Evolutionary conservation across 805 yeast species (phyloP).

Genomic region (Pichia cabralensis): DNA sequence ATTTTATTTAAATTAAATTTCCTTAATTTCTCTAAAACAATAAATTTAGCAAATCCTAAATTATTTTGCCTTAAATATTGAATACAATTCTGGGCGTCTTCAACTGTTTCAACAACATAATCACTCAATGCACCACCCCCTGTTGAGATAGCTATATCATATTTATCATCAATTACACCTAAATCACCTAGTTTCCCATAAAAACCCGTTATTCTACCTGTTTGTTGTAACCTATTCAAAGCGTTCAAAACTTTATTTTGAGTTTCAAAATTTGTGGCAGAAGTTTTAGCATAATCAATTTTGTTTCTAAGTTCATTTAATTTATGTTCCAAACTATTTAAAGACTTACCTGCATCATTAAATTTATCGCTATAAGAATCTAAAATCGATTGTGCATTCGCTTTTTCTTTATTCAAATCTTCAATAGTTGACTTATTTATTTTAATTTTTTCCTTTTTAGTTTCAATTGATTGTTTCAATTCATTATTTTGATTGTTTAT

Average conservation of each 20-base stretch:
- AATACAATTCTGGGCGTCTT: slow-evolving; percentile 52
- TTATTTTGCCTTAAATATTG: slow-evolving; percentile 73
- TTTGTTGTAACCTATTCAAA: slow-evolving; percentile 54
- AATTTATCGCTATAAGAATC: slow-evolving; percentile 49
- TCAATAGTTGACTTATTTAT: slow-evolving; percentile 37
- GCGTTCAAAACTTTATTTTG: slow-evolving; percentile 67
- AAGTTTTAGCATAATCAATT: slow-evolving; percentile 54
- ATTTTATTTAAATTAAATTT: slow-evolving; percentile 48
- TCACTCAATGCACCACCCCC: slow-evolving; percentile 89
- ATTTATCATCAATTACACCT: slow-evolving; percentile 81
- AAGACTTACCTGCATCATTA: slow-evolving; percentile 33
- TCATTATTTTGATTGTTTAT: slow-evolving; percentile 32
- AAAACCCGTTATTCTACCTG: slow-evolving; percentile 80
- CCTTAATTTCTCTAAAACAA: slow-evolving; percentile 66
- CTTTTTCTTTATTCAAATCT: slow-evolving; percentile 38
- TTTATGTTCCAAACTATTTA: slow-evolving; percentile 45
- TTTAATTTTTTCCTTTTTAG: slow-evolving; percentile 26
- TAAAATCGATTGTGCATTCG: slow-evolving; percentile 44
- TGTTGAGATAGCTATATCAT: slow-evolving; percentile 90
- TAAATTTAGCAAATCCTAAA: slow-evolving; percentile 84
- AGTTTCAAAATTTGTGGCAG: slow-evolving; percentile 48
- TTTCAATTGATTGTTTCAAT: slow-evolving; percentile 34
- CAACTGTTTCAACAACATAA: slow-evolving; percentile 78
- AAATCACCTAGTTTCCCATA: slow-evolving; percentile 87
- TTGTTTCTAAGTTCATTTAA: slow-evolving; percentile 48